phyloP scores from a whole-genome alignment of 768 basidiomycete genomes.

The Tubosaeta sp. region DNA sequence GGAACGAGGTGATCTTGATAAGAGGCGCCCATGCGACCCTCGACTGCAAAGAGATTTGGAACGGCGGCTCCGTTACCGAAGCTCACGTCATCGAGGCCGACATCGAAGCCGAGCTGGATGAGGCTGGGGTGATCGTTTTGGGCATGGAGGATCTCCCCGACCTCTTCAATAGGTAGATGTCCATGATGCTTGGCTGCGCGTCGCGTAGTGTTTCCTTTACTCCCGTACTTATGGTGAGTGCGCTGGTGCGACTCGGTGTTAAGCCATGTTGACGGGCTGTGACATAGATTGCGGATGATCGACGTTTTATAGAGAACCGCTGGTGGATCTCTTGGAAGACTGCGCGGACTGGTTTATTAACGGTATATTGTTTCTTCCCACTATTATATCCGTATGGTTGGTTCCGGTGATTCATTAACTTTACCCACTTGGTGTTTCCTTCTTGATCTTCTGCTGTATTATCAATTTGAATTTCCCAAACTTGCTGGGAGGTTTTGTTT shows the following conservation, averaged over 20 bases:
- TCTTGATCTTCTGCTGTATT: neutral
- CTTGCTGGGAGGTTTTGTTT: slow-evolving; percentile 8
- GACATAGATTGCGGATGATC: neutral
- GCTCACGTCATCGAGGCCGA: slow-evolving; percentile 52
- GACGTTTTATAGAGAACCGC: neutral
- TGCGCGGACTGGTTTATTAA: neutral
- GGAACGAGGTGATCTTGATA: slow-evolving; percentile 64
- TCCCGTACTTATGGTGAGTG: slow-evolving; percentile 12
- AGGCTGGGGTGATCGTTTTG: slow-evolving; percentile 59
- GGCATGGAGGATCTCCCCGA: slow-evolving; percentile 62
- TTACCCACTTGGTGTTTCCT: neutral
- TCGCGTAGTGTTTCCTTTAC: neutral
- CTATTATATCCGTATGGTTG: neutral
- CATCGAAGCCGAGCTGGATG: slow-evolving; percentile 64
- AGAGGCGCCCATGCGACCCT: slow-evolving; percentile 63
- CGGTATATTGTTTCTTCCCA: neutral
- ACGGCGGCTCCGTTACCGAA: slow-evolving; percentile 51
- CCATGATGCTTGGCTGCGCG: neutral
- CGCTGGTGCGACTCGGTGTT: neutral
- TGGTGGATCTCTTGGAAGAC: neutral
- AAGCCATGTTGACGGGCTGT: neutral
- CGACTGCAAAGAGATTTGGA: slow-evolving; percentile 59
- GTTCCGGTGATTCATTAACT: neutral
- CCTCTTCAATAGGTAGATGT: slow-evolving; percentile 56
- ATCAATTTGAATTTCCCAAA: neutral